Base-by-base conservation (phyloP, 768 basidiomycete species). In the Kondoa subrosea region DNA sequence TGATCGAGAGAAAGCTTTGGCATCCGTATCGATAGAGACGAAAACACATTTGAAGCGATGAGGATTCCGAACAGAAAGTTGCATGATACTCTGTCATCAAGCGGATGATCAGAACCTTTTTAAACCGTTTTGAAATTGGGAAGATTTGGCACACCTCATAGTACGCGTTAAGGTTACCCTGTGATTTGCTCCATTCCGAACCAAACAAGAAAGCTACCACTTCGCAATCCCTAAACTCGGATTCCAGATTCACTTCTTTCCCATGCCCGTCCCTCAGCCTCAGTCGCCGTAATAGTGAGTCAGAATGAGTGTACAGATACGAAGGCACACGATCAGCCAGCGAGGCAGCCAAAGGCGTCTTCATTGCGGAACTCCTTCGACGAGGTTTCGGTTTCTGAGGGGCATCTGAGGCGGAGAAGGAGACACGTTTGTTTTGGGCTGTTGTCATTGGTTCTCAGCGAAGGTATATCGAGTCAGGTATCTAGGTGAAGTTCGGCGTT, bases 1-100 rank as follows among this genome's bases (percentile, higher is more conserved):
- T 63, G 68, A 67, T 1, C 21, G 4, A 8, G 70, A 56, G 61
- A 61, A 73, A 26, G 61, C 65, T 1, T 12, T 1, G 29, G 65
- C 62, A 56, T 40, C 59, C 32, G 61, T 31, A 67, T 73, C 73
- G 32, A 70, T 50, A 12, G 71, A 72, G n/a, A 68, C 68, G 62
- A 68, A 74, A 31, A 74, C 65, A 33, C 72, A 66, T 62, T 72
- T 73, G 67, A 60, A 57, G 58, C 69, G 71, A 34, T 73, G 73
- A 15, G 70, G 71, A 32, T 71, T 64, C 29, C 34, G 2, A 3
- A 27, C 29, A 25, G 58, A 34, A 21, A 69, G 62, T 29, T 65
- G 29, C 4, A 27, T 15, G 15, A 67, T 27, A n/a, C 40, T 63
- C 66, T 67, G 27, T n/a, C 30, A n/a, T 50, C 40, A 21, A 50